Evolutionary conservation across 805 yeast species (phyloP).

Genomic region (Candida insectalens): DNA sequence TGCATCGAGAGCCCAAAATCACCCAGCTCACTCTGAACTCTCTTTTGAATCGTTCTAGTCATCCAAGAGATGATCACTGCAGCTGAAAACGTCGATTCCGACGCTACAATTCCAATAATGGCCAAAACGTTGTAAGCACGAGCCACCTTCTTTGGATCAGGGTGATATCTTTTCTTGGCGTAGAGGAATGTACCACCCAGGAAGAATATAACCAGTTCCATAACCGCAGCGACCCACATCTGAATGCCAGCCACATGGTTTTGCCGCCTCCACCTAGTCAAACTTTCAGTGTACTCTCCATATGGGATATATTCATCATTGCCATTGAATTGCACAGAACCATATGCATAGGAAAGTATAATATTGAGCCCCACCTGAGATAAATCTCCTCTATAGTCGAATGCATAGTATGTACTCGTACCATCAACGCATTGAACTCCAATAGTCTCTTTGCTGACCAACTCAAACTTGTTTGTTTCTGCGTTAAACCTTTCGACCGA

Average conservation of each 20-base stretch:
- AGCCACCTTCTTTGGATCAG: no score
- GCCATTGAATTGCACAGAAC: constrained; percentile 4
- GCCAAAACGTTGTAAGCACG: no score
- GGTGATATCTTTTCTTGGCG: no score
- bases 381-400: constrained; percentile 37
- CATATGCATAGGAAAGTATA: constrained; percentile 39
- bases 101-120: constrained; percentile 22
- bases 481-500: constrained; percentile 3
- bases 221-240: no score
- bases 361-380: constrained; percentile 30
- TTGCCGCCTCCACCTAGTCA: no score
- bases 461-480: background rate
- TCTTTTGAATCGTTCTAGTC: constrained; percentile 15
- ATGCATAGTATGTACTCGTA: constrained; percentile 16
- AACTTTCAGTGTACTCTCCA: constrained; percentile 26
- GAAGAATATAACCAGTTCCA: no score
- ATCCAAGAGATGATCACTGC: constrained; percentile 20
- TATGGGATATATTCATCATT: constrained; percentile 12
- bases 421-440: no score
- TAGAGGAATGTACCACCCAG: no score
- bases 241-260: no score
- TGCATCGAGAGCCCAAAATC: constrained; percentile 37
- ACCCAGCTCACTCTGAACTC: constrained; percentile 25
- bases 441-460: no score
- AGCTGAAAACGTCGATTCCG: constrained; percentile 21